These are phyloP conservation scores for Dictyophora rubrovolvata DNA, from an alignment of 768 basidiomycete species.

Conservation along the genomic window DNA sequence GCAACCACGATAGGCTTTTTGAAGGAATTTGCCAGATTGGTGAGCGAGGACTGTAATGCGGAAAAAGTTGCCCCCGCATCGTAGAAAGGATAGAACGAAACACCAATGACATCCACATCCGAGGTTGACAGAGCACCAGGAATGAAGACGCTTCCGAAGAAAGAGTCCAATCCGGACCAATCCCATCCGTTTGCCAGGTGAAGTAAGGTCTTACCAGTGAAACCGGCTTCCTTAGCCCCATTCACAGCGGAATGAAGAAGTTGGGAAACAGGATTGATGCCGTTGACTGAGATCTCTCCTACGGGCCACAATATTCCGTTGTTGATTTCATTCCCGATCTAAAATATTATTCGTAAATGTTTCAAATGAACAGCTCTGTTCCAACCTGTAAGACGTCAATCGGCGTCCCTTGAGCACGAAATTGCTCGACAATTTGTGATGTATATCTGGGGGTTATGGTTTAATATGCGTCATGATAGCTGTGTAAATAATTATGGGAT, in stretches of 20 bases:
- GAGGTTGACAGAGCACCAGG: conserved; percentile 36
- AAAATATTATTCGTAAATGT: neutral
- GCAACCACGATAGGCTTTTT: conserved; percentile 50
- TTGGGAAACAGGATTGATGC: conserved; percentile 44
- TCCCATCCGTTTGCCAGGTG: conserved; percentile 61
- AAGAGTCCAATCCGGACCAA: conserved; percentile 31
- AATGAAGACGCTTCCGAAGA: conserved; percentile 43
- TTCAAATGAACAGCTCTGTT: neutral
- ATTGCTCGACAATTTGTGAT: conserved; percentile 38
- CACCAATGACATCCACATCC: conserved; percentile 50
- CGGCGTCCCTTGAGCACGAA: conserved; percentile 43
- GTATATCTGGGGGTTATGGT: conserved; percentile 33
- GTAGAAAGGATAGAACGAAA: conserved; percentile 61
- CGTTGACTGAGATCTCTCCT: conserved; percentile 42
- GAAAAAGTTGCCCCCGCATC: conserved; percentile 44
- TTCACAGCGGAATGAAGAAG: conserved; percentile 49
- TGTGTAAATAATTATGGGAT: neutral
- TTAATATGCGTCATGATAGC: neutral
- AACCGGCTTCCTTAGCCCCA: conserved; percentile 37
- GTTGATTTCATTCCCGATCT: conserved; percentile 58
- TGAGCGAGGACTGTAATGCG: conserved; percentile 40
- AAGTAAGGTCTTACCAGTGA: conserved; percentile 39
- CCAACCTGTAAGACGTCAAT: conserved; percentile 41
- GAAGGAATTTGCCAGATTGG: conserved; percentile 36
- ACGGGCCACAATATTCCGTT: conserved; percentile 54